Evolutionary conservation across 139 green algal species (phyloP), one percentile per base, ranked within the genome.

Genomic region (Astrephomene gubernaculifera): DNA sequence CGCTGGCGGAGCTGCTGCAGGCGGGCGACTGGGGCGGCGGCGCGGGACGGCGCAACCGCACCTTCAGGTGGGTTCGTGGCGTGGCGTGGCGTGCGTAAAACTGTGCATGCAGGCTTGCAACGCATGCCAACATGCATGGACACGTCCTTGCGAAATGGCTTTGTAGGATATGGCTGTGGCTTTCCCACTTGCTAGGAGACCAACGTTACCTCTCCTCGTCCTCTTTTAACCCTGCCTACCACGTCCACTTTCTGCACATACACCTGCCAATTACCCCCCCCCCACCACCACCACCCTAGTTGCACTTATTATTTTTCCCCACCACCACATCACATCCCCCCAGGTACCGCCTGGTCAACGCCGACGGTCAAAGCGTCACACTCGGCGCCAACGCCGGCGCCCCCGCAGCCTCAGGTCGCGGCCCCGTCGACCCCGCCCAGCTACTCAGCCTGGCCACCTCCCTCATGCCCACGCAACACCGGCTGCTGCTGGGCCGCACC

Each of bases 391-490:
- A 60, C 75, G 60, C 33, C 36, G 53, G 70, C 53, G 54, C 14
- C 45, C 7, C 41, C 27, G 67, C 31, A 27, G 33, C 36, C 41
- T 45, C n/a, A n/a, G 64, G 29, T 3, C 33, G 21, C 24, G 68
- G 68, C 68, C 14, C 39, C 73, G 1, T 67, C 41, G 31, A 73
- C 43, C 31, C 69, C 63, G 57, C 60, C 36, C 43, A 81, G 65
- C 80, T 88, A 57, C 60, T 82, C 33, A 43, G 41, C 38, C 29
- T 86, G 24, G 75, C 67, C 6, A 61, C 41, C n/a, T 64, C 69
- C 31, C 75, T 90, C 19, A 72, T 90, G 82, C 82, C 82, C 24
- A 44, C 60, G 31, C 87, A 90, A 84, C 87, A 91, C 80, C 76
- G 89, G 5, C 73, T 91, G 41, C 45, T 76, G 63, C 14, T 36